These are phyloP conservation scores for Puccinia polysora DNA, from an alignment of 1,284 basidiomycete genomes.

Conservation along the genomic window DNA sequence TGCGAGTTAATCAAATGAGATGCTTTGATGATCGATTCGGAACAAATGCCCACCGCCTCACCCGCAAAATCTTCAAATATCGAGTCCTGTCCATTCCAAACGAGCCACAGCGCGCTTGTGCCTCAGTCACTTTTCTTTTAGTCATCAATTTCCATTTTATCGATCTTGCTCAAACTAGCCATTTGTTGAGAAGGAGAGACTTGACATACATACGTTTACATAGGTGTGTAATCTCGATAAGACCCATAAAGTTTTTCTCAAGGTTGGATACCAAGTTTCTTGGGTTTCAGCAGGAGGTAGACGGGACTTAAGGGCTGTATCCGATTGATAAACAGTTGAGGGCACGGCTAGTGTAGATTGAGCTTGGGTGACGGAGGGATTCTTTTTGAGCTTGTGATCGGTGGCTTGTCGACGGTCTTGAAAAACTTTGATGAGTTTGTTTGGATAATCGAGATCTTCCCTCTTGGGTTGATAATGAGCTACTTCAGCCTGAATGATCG, in stretches of 20 bases:
- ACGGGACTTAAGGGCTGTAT: slow-evolving; percentile 61
- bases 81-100: slow-evolving; percentile 61
- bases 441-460: slow-evolving; percentile 78
- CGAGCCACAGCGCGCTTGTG: neutral
- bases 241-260: slow-evolving; percentile 79
- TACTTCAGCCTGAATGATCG: slow-evolving; percentile 79
- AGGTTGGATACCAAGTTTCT: slow-evolving; percentile 80
- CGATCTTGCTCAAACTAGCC: neutral
- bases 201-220: slow-evolving; percentile 65
- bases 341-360: slow-evolving; percentile 46
- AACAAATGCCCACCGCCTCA: slow-evolving; percentile 76
- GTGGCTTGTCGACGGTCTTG: slow-evolving; percentile 40
- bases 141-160: neutral
- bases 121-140: neutral
- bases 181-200: neutral
- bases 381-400: slow-evolving; percentile 49
- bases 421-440: slow-evolving; percentile 62
- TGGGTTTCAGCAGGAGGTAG: slow-evolving; percentile 68
- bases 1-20: slow-evolving; percentile 62
- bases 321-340: too few relatives aligned
- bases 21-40: slow-evolving; percentile 68
- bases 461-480: slow-evolving; percentile 69
- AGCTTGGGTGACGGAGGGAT: slow-evolving; percentile 15
- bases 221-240: slow-evolving; percentile 79
- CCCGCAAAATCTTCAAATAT: slow-evolving; percentile 92